These are phyloP conservation scores for Sphaerulina musiva DNA, from an alignment of 2,329 filamentous ascomycete genomes.

Conservation along the genomic window DNA sequence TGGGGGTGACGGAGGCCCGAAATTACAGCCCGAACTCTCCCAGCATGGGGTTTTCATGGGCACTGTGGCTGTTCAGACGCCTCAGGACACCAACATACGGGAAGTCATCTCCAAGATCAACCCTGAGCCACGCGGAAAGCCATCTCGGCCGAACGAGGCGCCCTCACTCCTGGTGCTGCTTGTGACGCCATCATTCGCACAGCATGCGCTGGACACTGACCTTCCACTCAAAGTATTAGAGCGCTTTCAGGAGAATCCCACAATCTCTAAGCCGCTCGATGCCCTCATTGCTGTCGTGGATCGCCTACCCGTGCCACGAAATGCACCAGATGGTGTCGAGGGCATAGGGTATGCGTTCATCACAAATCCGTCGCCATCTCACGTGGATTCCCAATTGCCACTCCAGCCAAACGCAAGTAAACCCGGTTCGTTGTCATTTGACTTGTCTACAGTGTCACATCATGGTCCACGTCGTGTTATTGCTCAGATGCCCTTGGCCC, in stretches of 20 bases:
- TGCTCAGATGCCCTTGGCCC: slow-evolving; percentile 58
- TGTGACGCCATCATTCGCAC: slow-evolving; percentile 23
- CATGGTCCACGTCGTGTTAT: neutral
- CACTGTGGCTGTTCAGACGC: slow-evolving; percentile 8
- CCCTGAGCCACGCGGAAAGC: slow-evolving; percentile 7
- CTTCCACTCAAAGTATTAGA: slow-evolving; percentile 20
- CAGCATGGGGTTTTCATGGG: slow-evolving; percentile 13
- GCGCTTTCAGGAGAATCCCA: slow-evolving; percentile 11
- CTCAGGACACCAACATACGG: slow-evolving; percentile 10
- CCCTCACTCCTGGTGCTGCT: slow-evolving; percentile 20
- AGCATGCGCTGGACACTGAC: slow-evolving; percentile 21
- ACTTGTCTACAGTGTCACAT: slow-evolving; percentile 1
- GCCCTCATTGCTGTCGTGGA: slow-evolving; percentile 31
- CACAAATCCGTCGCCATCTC: slow-evolving; percentile 11
- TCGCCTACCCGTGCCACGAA: slow-evolving; percentile 19
- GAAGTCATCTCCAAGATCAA: slow-evolving; percentile 17
- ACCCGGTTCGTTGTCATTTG: slow-evolving; percentile 27
- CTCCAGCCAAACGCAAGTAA: slow-evolving; percentile 23
- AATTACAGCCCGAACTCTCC: slow-evolving; percentile 25
- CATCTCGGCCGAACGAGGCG: slow-evolving; percentile 1
- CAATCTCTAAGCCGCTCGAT: slow-evolving; percentile 16
- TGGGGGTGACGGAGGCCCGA: slow-evolving; percentile 33
- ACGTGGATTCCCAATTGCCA: slow-evolving; percentile 7
- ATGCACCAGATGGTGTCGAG: slow-evolving; percentile 19
- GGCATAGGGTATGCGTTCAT: slow-evolving; percentile 29